A percentile compares a stretch with the other conserved stretches of the same genome.
phyloP scores from a whole-genome alignment of 1,139 yeast genomes.

The Taphrina flavorubra region DNA sequence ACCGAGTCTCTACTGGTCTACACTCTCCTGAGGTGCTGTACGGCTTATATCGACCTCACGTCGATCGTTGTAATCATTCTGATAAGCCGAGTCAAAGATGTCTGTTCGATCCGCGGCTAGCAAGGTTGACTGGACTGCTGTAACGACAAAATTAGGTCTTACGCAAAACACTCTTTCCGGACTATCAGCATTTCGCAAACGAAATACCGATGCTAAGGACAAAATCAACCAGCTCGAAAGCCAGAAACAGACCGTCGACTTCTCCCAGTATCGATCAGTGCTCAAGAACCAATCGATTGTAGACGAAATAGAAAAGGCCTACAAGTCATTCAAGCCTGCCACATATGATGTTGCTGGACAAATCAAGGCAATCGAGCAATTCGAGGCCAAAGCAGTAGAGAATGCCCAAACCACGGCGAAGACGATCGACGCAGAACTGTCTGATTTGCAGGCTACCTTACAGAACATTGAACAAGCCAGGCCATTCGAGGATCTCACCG shows the following conservation, averaged over 20 bases:
- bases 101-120: slow-evolving; percentile 39
- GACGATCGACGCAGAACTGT: slow-evolving; percentile 83
- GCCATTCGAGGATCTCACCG: slow-evolving; percentile 96
- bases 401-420: slow-evolving; percentile 93
- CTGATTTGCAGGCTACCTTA: slow-evolving; percentile 83
- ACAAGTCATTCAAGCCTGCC: slow-evolving; percentile 76
- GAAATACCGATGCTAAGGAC: slow-evolving; percentile 97
- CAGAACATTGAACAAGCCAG: slow-evolving; percentile 94
- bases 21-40: slow-evolving; percentile 1
- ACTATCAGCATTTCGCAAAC: slow-evolving; percentile 91
- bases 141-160: slow-evolving; percentile 85
- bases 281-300: slow-evolving; percentile 83
- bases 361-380: slow-evolving; percentile 87
- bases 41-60: background rate
- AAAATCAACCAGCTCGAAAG: slow-evolving; percentile 69
- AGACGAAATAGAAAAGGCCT: slow-evolving; percentile 79
- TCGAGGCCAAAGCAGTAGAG: slow-evolving; percentile 92
- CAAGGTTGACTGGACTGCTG: slow-evolving; percentile 86
- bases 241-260: slow-evolving; percentile 81
- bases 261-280: slow-evolving; percentile 74
- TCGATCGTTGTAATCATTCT: no score
- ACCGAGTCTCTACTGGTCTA: background rate
- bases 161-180: slow-evolving; percentile 91
- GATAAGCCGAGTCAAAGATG: slow-evolving; percentile 12
- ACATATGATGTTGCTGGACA: slow-evolving; percentile 87